phyloP scores from a whole-genome alignment of 257 asterid species.

The Nyctanthes arbortristis region DNA sequence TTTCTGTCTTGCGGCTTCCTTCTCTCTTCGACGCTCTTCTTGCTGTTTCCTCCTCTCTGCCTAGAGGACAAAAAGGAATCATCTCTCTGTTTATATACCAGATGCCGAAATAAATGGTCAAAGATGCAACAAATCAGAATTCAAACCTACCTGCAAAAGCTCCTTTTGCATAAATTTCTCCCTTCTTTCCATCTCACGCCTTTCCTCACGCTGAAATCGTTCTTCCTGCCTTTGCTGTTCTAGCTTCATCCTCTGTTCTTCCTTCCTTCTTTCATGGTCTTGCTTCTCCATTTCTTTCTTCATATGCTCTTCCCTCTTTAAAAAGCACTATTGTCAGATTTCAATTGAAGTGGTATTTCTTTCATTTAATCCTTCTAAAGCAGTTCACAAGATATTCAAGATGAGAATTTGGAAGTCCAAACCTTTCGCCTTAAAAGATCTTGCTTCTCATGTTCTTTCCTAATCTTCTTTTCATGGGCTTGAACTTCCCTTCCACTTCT shows the following conservation, averaged over 20 bases:
- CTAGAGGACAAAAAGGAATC: conserved; percentile 39
- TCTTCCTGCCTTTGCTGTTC: conserved; percentile 91
- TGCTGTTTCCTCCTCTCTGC: conserved; percentile 89
- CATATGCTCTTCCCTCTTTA: conserved; percentile 90
- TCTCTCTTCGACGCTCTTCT: conserved; percentile 85
- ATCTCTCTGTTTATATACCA: not conserved
- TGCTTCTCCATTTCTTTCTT: conserved; percentile 92
- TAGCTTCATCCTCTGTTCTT: conserved; percentile 70
- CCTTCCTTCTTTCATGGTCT: conserved; percentile 89
- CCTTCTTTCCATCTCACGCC: conserved; percentile 96
- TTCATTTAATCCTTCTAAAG: not conserved
- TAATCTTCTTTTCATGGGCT: conserved; percentile 65
- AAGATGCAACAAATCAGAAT: conserved; percentile 2
- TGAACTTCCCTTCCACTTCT: conserved; percentile 74
- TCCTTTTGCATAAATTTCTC: conserved; percentile 93
- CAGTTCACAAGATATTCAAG: conserved; percentile 3
- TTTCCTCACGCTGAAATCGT: conserved; percentile 92
- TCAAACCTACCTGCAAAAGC: conserved; percentile 56
- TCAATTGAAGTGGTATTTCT: conserved; percentile 15
- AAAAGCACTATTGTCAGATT: conserved; percentile 26
- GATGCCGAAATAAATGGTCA: conserved; percentile 10
- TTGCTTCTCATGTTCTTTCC: conserved; percentile 88
- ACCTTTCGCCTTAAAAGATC: conserved; percentile 84
- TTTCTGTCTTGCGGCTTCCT: conserved; percentile 81
- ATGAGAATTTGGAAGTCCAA: conserved; percentile 1